Evolutionary conservation across 331 rosid genomes (phyloP).

Genomic region (Prunus yedoensis): DNA sequence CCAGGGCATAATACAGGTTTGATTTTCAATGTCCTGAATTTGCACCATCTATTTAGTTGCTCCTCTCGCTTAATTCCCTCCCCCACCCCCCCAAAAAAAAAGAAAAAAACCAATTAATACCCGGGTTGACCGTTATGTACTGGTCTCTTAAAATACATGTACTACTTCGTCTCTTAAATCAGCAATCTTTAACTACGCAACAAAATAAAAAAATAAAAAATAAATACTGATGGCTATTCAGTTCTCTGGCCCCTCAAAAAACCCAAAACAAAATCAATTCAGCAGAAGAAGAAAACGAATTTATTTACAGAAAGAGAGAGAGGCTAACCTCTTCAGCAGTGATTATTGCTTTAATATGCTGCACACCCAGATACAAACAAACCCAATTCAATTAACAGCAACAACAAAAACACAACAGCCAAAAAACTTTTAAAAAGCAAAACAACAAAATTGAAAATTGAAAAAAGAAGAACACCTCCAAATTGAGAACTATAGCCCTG

Average conservation of each 20-base stretch:
- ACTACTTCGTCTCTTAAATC: not conserved
- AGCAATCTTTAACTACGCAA: not conserved
- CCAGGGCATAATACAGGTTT: not conserved
- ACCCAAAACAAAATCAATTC: not conserved
- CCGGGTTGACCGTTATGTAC: not conserved
- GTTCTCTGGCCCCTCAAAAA: not conserved
- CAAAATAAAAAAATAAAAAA: not conserved
- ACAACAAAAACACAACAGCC: not conserved
- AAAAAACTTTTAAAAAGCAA: not conserved
- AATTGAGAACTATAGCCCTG: slow-evolving; percentile 88
- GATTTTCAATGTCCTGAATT: not conserved
- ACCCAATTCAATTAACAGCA: not conserved
- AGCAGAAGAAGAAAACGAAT: not conserved
- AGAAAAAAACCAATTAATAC: not conserved
- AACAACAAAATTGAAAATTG: not conserved
- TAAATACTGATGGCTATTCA: not conserved
- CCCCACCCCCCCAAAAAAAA: too few relatives aligned
- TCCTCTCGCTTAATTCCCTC: not conserved
- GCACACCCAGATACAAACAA: slow-evolving; percentile 31
- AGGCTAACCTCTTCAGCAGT: slow-evolving; percentile 89
- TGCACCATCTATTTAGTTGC: not conserved
- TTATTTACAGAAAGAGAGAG: not conserved
- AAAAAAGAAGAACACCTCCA: slow-evolving; percentile 52
- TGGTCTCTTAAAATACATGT: not conserved
- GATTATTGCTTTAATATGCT: slow-evolving; percentile 97